phyloP scores from a whole-genome alignment of 805 yeast genomes.

The Candida cerambycidarum region DNA sequence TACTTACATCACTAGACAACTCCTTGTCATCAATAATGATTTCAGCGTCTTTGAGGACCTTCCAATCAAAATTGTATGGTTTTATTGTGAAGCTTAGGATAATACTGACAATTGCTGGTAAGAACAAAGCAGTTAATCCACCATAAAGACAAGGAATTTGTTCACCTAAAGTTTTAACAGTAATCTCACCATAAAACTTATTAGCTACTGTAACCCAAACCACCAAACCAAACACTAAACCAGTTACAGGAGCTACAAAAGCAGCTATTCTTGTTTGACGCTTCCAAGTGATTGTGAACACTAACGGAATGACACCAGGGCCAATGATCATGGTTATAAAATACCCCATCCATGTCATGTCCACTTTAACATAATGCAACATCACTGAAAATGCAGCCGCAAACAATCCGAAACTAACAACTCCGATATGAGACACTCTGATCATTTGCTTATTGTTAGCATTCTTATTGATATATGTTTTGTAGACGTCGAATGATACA shows the following conservation, averaged over 20 bases:
- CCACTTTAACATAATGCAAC: slow-evolving; percentile 28
- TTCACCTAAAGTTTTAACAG: slow-evolving; percentile 25
- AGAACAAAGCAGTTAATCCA: slow-evolving; percentile 29
- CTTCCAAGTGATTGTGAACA: slow-evolving; percentile 34
- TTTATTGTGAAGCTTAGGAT: slow-evolving; percentile 24
- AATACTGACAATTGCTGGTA: slow-evolving; percentile 30
- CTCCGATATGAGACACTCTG: slow-evolving; percentile 42
- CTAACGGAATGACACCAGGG: slow-evolving; percentile 39
- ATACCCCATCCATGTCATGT: slow-evolving; percentile 33
- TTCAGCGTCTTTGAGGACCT: slow-evolving; percentile 21
- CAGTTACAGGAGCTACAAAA: slow-evolving; percentile 27
- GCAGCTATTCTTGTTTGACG: slow-evolving; percentile 29
- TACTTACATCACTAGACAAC: neutral
- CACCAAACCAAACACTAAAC: slow-evolving; percentile 27
- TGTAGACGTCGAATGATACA: slow-evolving; percentile 47
- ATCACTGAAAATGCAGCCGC: slow-evolving; percentile 40
- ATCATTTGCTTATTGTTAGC: slow-evolving; percentile 46
- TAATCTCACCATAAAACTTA: slow-evolving; percentile 25
- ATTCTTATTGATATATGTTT: slow-evolving; percentile 40
- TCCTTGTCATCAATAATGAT: slow-evolving; percentile 16
- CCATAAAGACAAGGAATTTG: slow-evolving; percentile 37
- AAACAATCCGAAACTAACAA: slow-evolving; percentile 37
- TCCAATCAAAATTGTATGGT: slow-evolving; percentile 33
- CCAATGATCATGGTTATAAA: slow-evolving; percentile 36
- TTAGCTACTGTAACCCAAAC: slow-evolving; percentile 34